Percentiles rank a stretch among this genome's conserved stretches.
Conservation (phyloP, 2,329 filamentous ascomycete species). For the Phoma sp. region DNA sequence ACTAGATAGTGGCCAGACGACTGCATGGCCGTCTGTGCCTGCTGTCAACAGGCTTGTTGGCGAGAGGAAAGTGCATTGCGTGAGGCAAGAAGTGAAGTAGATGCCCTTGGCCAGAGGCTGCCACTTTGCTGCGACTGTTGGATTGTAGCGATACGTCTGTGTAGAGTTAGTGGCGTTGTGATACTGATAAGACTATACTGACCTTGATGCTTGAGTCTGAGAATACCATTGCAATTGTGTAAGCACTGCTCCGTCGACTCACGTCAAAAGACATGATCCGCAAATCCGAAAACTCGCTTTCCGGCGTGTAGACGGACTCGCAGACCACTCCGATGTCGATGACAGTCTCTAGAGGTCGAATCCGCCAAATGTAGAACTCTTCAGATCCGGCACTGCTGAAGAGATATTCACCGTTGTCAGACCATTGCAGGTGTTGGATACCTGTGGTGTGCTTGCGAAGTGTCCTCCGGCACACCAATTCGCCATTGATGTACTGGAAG, state of each 20-base stretch:
- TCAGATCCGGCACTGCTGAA: slow-evolving; percentile 89
- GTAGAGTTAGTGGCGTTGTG: slow-evolving; percentile 3
- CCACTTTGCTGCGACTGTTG: slow-evolving; percentile 42
- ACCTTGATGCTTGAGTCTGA: slow-evolving; percentile 83
- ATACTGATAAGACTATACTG: slow-evolving; percentile 18
- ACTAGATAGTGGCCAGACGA: slow-evolving; percentile 61
- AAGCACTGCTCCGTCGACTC: slow-evolving; percentile 38
- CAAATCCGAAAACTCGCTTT: slow-evolving; percentile 68
- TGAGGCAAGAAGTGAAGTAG: slow-evolving; percentile 70
- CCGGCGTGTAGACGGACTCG: slow-evolving; percentile 58
- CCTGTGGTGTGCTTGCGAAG: slow-evolving; percentile 83
- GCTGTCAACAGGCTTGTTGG: slow-evolving; percentile 65
- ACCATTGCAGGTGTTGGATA: slow-evolving; percentile 82
- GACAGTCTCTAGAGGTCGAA: slow-evolving; percentile 61
- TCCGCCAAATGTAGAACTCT: slow-evolving; percentile 84
- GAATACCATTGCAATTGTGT: slow-evolving; percentile 74
- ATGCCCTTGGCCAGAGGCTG: slow-evolving; percentile 45
- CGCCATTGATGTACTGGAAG: slow-evolving; percentile 58
- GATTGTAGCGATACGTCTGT: slow-evolving; percentile 56
- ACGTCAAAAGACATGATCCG: slow-evolving; percentile 83
- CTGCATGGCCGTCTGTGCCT: slow-evolving; percentile 81
- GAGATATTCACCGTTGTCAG: slow-evolving; percentile 69
- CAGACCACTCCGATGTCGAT: slow-evolving; percentile 62
- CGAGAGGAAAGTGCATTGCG: slow-evolving; percentile 61
- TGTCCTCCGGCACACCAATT: slow-evolving; percentile 64